phyloP scores from a whole-genome alignment of 2,329 filamentous ascomycete species.

The Pseudogymnoascus destructans region DNA sequence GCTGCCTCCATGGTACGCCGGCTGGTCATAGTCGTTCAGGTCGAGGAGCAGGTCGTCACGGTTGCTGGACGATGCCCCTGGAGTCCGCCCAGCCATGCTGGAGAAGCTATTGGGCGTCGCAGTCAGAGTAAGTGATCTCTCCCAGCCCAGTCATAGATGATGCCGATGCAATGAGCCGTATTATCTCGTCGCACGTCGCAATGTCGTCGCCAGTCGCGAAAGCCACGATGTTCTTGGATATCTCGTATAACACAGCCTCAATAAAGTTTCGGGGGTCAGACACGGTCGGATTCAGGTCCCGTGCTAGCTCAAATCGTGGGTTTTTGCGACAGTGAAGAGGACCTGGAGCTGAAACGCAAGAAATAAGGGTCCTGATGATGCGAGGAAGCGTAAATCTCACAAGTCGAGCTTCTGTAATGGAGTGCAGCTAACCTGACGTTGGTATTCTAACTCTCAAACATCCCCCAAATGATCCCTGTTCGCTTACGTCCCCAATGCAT shows the following conservation, averaged over 20 bases:
- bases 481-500: slow-evolving; percentile 3
- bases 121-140: slow-evolving; percentile 12
- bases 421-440: background rate
- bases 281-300: background rate
- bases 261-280: slow-evolving; percentile 2
- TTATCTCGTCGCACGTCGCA: background rate
- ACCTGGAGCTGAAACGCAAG: background rate
- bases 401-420: background rate
- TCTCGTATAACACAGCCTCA: background rate
- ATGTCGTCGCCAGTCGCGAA: background rate
- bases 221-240: background rate
- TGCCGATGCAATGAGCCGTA: background rate
- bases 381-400: background rate
- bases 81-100: slow-evolving; percentile 49
- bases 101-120: slow-evolving; percentile 21
- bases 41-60: slow-evolving; percentile 56
- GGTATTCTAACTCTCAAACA: slow-evolving; percentile 6
- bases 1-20: slow-evolving; percentile 62
- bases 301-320: background rate
- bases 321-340: background rate
- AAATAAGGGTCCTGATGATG: background rate
- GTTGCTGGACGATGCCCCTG: slow-evolving; percentile 35
- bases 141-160: slow-evolving; percentile 5
- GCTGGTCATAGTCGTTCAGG: slow-evolving; percentile 51
- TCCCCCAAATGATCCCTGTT: slow-evolving; percentile 4